Evolutionary conservation across 305 asterid species (phyloP).

Genomic region (Rubia occidens): DNA sequence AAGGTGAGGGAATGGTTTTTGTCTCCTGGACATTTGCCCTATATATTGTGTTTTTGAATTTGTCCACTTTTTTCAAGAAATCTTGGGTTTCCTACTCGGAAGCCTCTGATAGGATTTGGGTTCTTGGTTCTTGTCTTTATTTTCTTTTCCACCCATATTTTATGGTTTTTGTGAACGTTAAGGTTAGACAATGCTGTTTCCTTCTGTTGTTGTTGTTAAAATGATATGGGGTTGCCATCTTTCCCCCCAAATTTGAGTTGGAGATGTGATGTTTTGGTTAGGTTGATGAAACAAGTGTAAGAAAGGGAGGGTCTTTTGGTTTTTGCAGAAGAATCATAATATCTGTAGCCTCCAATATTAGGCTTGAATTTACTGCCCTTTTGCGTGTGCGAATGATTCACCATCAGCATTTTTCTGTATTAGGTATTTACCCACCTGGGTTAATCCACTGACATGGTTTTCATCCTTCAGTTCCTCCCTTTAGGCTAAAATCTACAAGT

Average conservation of each 20-base stretch:
- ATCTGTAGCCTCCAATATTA: slow-evolving; percentile 30
- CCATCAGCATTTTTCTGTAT: slow-evolving; percentile 31
- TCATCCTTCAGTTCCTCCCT: slow-evolving; percentile 29
- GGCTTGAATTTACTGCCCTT: slow-evolving; percentile 28
- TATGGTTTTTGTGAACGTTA: neutral
- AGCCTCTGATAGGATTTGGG: slow-evolving; percentile 30
- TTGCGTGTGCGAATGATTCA: slow-evolving; percentile 49
- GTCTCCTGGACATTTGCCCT: slow-evolving; percentile 61
- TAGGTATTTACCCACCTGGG: slow-evolving; percentile 28
- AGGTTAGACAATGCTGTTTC: neutral
- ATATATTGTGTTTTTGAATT: slow-evolving; percentile 27
- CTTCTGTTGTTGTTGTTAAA: neutral
- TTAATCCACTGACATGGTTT: slow-evolving; percentile 45
- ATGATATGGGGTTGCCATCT: too few species aligned
- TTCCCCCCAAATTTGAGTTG: too few species aligned
- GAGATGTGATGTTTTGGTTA: slow-evolving; percentile 21
- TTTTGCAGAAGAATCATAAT: slow-evolving; percentile 31
- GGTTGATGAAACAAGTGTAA: slow-evolving; percentile 33
- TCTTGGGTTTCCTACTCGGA: slow-evolving; percentile 40
- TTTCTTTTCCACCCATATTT: neutral
- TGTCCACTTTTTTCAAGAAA: slow-evolving; percentile 22
- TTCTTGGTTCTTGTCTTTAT: slow-evolving; percentile 31
- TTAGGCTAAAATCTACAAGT: slow-evolving; percentile 39
- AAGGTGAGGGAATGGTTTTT: slow-evolving; percentile 52
- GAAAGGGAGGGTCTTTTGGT: slow-evolving; percentile 18